Percentiles rank a stretch among this genome's conserved stretches.
Conservation (phyloP, 768 basidiomycete species). For the Agaricus subrufescens region DNA sequence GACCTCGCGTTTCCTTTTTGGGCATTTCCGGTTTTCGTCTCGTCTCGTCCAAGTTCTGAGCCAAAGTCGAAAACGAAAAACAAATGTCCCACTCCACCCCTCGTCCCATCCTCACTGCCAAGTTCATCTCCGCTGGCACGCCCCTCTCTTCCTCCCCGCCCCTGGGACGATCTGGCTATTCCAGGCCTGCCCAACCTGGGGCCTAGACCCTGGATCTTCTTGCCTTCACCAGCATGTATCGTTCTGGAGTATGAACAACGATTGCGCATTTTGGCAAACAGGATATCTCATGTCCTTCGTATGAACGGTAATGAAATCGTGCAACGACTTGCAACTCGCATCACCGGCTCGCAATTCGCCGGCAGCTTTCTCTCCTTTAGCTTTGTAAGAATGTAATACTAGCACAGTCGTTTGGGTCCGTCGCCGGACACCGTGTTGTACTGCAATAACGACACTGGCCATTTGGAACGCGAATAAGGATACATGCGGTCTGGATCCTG, state of each 20-base stretch:
- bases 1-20: constrained; percentile 8
- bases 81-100: not conserved
- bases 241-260: not conserved
- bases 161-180: not conserved
- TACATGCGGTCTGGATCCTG: not conserved
- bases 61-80: not conserved
- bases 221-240: not conserved
- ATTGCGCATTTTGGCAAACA: not conserved
- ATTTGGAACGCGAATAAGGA: not conserved
- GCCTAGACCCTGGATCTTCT: not conserved
- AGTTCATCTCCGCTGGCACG: constrained; percentile 6
- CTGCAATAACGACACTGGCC: not conserved
- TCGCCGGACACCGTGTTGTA: not conserved
- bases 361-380: not conserved
- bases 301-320: not conserved
- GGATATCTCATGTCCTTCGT: not conserved
- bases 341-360: not conserved
- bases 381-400: not conserved
- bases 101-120: not conserved
- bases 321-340: not conserved
- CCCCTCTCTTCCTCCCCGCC: not conserved
- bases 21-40: not conserved
- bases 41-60: not conserved
- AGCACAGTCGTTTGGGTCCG: not conserved
- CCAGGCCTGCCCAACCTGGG: not conserved